Evolutionary conservation across 441 rosid genomes (phyloP).

Genomic region (Pelargonium exstipulatum): DNA sequence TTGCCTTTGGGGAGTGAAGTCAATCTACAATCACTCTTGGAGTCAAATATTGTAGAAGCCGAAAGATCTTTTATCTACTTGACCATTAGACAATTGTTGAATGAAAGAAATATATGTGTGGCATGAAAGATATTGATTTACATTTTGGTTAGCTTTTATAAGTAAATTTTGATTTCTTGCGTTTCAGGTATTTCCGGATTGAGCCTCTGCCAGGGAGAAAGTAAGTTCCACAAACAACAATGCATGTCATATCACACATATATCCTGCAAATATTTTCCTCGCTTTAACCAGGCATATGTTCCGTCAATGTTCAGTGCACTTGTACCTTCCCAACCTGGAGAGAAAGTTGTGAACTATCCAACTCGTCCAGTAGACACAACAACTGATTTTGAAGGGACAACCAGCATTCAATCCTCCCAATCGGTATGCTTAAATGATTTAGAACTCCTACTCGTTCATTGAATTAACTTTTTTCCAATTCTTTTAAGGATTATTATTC

Average conservation of each 20-base stretch:
- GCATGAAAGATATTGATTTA: neutral
- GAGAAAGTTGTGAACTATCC: constrained; percentile 81
- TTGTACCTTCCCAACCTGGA: constrained; percentile 67
- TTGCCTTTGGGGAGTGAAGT: no score
- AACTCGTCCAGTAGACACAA: constrained; percentile 75
- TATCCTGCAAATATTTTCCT: neutral
- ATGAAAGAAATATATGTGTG: no score
- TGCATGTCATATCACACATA: neutral
- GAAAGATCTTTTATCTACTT: no score
- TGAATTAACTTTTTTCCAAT: neutral
- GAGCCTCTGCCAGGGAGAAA: constrained; percentile 86
- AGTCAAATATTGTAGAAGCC: no score
- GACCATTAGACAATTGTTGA: no score
- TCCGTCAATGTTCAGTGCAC: constrained; percentile 31
- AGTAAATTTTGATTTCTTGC: neutral
- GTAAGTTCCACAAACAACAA: constrained; percentile 15
- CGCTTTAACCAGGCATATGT: constrained; percentile 1
- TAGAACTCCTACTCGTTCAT: neutral
- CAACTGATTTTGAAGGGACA: constrained; percentile 86
- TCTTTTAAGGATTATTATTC: neutral
- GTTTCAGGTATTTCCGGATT: constrained; percentile 38
- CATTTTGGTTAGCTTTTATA: neutral
- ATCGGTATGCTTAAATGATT: constrained; percentile 21
- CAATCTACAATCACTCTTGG: no score
- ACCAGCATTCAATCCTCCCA: constrained; percentile 80